Percentiles rank a stretch among this genome's conserved stretches.
Evolutionary conservation across 805 yeast species (phyloP).

Genomic region (Ogataea philodendri): DNA sequence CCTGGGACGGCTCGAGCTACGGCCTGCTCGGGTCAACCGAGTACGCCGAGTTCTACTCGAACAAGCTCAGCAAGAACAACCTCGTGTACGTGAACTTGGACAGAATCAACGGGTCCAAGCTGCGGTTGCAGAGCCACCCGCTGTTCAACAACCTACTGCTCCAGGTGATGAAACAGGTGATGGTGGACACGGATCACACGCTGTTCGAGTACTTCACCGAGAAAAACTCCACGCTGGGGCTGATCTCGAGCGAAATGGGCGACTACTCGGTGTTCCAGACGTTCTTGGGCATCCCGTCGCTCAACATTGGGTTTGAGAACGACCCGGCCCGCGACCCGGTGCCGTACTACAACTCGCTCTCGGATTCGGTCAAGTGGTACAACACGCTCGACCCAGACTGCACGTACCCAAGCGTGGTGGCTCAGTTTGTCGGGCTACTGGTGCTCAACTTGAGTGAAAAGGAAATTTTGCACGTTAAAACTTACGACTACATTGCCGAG

Average conservation of each 20-base stretch:
- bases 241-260: constrained; percentile 47
- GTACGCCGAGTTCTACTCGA: constrained; percentile 48
- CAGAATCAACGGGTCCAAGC: constrained; percentile 51
- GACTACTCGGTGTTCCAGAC: constrained; percentile 62
- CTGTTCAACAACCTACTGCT: constrained; percentile 45
- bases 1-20: constrained; percentile 47
- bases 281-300: constrained; percentile 65
- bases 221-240: constrained; percentile 36
- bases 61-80: constrained; percentile 39
- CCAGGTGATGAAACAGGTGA: constrained; percentile 46
- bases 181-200: constrained; percentile 39
- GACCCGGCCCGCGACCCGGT: constrained; percentile 44
- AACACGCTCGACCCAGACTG: constrained; percentile 45
- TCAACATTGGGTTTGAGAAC: constrained; percentile 44
- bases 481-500: constrained; percentile 45
- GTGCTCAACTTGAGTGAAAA: constrained; percentile 53
- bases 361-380: constrained; percentile 59
- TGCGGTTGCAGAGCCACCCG: constrained; percentile 55
- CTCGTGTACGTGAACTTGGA: constrained; percentile 54
- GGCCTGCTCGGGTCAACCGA: constrained; percentile 58
- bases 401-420: constrained; percentile 51
- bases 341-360: constrained; percentile 57
- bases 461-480: constrained; percentile 52
- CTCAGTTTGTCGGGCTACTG: constrained; percentile 59
- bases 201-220: constrained; percentile 49